A percentile compares a stretch with the other conserved stretches of the same genome.
These are phyloP conservation scores for Saccharomycopsis crataegensis DNA, from an alignment of 1,139 yeast genomes.

Conservation along the genomic window DNA sequence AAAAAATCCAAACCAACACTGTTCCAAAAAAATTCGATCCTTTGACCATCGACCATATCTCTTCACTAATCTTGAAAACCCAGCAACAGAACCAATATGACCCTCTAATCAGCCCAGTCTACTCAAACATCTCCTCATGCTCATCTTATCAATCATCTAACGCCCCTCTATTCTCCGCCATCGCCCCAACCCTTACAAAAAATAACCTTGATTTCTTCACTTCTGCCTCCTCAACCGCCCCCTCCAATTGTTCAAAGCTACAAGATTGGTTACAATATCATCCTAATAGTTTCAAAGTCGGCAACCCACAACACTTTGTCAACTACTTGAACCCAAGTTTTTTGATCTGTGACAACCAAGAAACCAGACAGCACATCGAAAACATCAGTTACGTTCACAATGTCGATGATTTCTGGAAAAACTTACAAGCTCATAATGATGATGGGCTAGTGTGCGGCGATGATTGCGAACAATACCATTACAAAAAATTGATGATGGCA, in stretches of 20 bases:
- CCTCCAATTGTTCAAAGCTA: neutral
- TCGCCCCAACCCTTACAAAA: neutral
- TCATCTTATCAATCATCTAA: neutral
- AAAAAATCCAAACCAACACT: neutral
- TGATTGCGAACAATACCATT: slow-evolving; percentile 17
- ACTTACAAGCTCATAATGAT: neutral
- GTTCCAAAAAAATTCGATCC: neutral
- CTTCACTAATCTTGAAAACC: neutral
- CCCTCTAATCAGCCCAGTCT: neutral
- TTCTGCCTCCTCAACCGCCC: neutral
- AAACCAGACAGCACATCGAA: slow-evolving; percentile 14
- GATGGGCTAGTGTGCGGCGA: slow-evolving; percentile 12
- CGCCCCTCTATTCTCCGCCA: neutral
- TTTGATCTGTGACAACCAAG: neutral
- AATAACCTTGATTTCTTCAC: neutral
- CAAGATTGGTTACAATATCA: neutral
- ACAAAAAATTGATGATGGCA: slow-evolving; percentile 1
- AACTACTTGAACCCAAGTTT: slow-evolving; percentile 6
- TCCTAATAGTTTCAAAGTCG: too few relatives aligned
- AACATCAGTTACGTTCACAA: slow-evolving; percentile 16
- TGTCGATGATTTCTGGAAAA: slow-evolving; percentile 7
- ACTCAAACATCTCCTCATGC: neutral
- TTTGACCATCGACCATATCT: neutral
- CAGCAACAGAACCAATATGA: neutral
- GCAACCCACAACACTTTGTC: neutral